Evolutionary conservation across 768 basidiomycete genomes (phyloP).

Genomic region (Chalciporus piperatus): DNA sequence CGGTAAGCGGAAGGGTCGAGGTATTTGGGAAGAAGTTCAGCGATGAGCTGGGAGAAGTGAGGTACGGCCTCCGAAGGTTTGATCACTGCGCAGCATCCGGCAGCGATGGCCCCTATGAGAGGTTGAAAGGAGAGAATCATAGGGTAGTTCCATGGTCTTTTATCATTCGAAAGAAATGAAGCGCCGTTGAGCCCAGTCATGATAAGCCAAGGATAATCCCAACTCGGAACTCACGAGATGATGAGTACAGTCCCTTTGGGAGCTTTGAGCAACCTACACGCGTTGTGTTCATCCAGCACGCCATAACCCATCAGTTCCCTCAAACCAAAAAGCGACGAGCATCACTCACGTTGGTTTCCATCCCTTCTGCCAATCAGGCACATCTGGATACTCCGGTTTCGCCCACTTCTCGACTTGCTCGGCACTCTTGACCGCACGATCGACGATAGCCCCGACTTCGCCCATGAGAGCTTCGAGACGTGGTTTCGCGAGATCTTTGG

Average conservation of each 20-base stretch:
- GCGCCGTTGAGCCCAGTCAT: background rate
- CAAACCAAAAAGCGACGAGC: too few species aligned
- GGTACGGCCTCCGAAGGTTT: constrained; percentile 64
- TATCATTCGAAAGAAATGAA: background rate
- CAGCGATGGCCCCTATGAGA: constrained; percentile 67
- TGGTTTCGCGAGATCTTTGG: constrained; percentile 51
- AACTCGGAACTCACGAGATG: constrained; percentile 46
- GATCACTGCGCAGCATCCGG: constrained; percentile 65
- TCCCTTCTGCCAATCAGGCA: constrained; percentile 39
- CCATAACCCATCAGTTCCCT: background rate
- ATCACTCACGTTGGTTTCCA: constrained; percentile 47
- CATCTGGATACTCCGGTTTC: constrained; percentile 39
- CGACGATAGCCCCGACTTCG: constrained; percentile 47
- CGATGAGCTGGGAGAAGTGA: constrained; percentile 46
- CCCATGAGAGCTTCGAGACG: constrained; percentile 30
- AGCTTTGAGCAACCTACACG: constrained; percentile 41
- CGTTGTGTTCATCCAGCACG: too few species aligned
- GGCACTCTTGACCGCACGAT: constrained; percentile 42
- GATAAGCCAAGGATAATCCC: background rate
- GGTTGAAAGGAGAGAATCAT: constrained; percentile 54
- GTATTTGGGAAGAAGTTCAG: constrained; percentile 54
- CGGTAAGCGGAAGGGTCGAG: constrained; percentile 49
- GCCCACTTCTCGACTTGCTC: constrained; percentile 59
- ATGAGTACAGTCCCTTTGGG: constrained; percentile 63
- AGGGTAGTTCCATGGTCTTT: constrained; percentile 72